phyloP scores from a whole-genome alignment of 2,329 filamentous ascomycete genomes.

The Penicillium sp. region DNA sequence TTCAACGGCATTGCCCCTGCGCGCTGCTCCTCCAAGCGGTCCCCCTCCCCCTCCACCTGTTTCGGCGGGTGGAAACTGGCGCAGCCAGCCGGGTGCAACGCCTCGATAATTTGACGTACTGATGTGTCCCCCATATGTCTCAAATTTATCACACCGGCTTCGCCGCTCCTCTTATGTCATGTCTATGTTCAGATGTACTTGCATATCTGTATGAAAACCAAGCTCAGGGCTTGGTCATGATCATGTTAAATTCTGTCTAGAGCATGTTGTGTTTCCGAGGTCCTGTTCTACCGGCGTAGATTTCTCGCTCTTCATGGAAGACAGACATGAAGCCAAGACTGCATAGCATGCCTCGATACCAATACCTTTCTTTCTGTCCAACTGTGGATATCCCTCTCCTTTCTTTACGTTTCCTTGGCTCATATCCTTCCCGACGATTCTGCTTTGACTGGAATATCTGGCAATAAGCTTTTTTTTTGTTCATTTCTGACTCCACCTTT shows the following conservation, averaged over 20 bases:
- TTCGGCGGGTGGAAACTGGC: constrained; percentile 29
- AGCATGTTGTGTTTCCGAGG: background rate
- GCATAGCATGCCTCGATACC: background rate
- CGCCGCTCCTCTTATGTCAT: background rate
- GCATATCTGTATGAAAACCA: background rate
- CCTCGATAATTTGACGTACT: background rate
- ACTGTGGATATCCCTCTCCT: constrained; percentile 2
- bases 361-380: background rate
- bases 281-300: background rate
- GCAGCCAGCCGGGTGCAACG: constrained; percentile 21
- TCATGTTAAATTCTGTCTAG: background rate
- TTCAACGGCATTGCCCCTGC: constrained; percentile 66
- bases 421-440: constrained; percentile 6
- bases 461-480: constrained; percentile 15
- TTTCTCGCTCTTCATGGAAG: background rate
- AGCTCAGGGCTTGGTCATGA: background rate
- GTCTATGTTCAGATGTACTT: background rate
- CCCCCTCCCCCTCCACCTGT: constrained; percentile 61
- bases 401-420: background rate
- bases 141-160: background rate
- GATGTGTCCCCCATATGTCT: background rate
- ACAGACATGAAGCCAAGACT: background rate
- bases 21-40: constrained; percentile 61
- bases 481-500: constrained; percentile 8
- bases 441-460: constrained; percentile 1